Conservation (phyloP, 139 green algal species). For the Chlamydomonas incerta region DNA sequence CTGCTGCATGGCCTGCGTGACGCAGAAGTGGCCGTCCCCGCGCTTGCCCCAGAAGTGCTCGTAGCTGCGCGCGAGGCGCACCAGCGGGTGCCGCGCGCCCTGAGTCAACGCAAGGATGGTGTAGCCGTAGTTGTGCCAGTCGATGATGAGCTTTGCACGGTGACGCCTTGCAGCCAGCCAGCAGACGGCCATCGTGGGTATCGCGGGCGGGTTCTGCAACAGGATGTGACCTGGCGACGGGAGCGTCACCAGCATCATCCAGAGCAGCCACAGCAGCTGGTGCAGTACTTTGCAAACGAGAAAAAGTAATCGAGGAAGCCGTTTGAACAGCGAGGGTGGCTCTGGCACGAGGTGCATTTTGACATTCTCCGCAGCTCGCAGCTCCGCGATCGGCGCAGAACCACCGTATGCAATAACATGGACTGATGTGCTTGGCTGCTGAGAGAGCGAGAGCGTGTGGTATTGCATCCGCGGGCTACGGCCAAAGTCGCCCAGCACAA, state of each 20-base stretch:
- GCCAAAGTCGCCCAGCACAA: conserved; percentile 97
- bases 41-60: conserved; percentile 72
- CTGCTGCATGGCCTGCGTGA: conserved; percentile 88
- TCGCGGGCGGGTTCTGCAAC: conserved; percentile 91
- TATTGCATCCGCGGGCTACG: conserved; percentile 97
- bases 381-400: conserved; percentile 57
- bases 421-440: conserved; percentile 69
- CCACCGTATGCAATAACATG: conserved; percentile 75
- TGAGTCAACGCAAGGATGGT: conserved; percentile 88
- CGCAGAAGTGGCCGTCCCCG: conserved; percentile 76
- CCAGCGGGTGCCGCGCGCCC: conserved; percentile 62
- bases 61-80: conserved; percentile 49
- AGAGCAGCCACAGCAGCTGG: conserved; percentile 74
- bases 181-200: conserved; percentile 88
- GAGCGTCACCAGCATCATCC: conserved; percentile 66
- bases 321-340: conserved; percentile 23
- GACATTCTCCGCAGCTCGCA: conserved; percentile 52
- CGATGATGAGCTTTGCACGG: conserved; percentile 79
- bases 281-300: conserved; percentile 78
- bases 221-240: conserved; percentile 72
- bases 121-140: conserved; percentile 98
- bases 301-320: conserved; percentile 63
- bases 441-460: conserved; percentile 87
- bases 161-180: conserved; percentile 73
- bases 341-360: conserved; percentile 50